These are phyloP conservation scores for Russula brevipes DNA, from an alignment of 768 basidiomycete genomes.

Conservation along the genomic window DNA sequence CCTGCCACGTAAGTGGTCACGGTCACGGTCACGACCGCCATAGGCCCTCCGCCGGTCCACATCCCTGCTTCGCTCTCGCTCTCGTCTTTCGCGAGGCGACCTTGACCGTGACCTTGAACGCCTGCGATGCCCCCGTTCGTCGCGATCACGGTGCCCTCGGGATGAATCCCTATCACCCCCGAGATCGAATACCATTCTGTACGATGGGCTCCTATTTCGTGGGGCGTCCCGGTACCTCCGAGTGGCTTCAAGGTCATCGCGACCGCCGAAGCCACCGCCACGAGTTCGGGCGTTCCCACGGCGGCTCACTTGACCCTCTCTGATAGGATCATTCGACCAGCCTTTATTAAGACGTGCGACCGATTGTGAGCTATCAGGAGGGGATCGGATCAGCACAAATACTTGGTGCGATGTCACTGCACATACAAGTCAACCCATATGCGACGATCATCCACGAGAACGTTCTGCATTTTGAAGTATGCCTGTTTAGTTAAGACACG, in stretches of 20 bases:
- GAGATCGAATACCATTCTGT: conserved; percentile 87
- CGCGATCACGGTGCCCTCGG: conserved; percentile 2
- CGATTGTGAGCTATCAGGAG: conserved; percentile 70
- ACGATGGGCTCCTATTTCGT: conserved; percentile 36
- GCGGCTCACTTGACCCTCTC: conserved; percentile 39
- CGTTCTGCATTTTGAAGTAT: conserved; percentile 99
- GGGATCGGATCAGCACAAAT: conserved; percentile 26
- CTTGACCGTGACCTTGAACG: conserved; percentile 28
- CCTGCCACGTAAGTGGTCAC: conserved; percentile 1
- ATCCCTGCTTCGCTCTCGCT: conserved; percentile 41
- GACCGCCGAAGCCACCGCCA: conserved; percentile 56
- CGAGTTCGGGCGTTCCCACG: conserved; percentile 26
- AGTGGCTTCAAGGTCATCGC: conserved; percentile 70
- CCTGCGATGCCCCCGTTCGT: conserved; percentile 31
- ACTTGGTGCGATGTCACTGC: not conserved
- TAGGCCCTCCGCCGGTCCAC: not conserved
- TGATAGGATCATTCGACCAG: conserved; percentile 75
- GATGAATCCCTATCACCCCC: conserved; percentile 29
- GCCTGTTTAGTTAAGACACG: conserved; percentile 46
- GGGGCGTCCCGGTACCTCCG: conserved; percentile 55
- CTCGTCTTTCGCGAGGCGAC: conserved; percentile 34
- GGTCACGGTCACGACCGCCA: conserved; percentile 15
- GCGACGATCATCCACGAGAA: conserved; percentile 91
- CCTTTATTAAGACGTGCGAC: conserved; percentile 78
- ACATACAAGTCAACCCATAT: conserved; percentile 99